A percentile compares a stretch with the other conserved stretches of the same genome.
Conservation (phyloP, 2,329 filamentous ascomycete genomes). For the Rhinocladiella similis region DNA sequence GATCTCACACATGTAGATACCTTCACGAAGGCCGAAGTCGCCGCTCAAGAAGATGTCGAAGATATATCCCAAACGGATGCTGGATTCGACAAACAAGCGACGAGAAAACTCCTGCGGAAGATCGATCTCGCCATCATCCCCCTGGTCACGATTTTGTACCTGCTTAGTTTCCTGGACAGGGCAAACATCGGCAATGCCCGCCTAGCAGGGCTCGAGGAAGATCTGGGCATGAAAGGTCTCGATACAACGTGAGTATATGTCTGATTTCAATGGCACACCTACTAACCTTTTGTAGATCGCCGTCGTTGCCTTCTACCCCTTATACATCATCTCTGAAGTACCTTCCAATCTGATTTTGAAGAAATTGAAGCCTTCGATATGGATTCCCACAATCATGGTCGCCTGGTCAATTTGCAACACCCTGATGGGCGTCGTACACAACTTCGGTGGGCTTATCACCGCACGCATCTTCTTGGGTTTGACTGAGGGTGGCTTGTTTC, state of each 20-base stretch:
- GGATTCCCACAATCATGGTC: constrained; percentile 28
- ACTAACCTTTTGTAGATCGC: constrained; percentile 32
- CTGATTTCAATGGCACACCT: background rate
- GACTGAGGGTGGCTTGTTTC: constrained; percentile 38
- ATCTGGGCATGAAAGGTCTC: constrained; percentile 45
- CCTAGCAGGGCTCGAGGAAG: constrained; percentile 43
- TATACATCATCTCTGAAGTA: constrained; percentile 32
- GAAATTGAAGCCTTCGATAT: constrained; percentile 13
- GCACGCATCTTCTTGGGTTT: constrained; percentile 43
- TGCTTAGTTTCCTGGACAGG: constrained; percentile 59
- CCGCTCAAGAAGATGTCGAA: no score
- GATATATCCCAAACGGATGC: constrained; percentile 2
- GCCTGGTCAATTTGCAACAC: constrained; percentile 52
- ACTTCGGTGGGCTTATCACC: constrained; percentile 11
- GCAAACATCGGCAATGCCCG: constrained; percentile 51
- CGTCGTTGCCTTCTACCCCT: constrained; percentile 24
- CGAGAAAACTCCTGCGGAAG: constrained; percentile 29
- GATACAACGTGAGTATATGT: constrained; percentile 40
- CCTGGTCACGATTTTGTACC: constrained; percentile 54
- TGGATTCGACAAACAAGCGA: constrained; percentile 28
- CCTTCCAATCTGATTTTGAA: constrained; percentile 38
- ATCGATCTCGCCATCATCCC: constrained; percentile 42
- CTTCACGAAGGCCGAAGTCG: no score
- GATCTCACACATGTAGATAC: no score
- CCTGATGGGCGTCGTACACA: constrained; percentile 50